Evolutionary conservation across 495 filamentous ascomycete genomes (phyloP).

Genomic region (Paragyromitra xinjiangensis): DNA sequence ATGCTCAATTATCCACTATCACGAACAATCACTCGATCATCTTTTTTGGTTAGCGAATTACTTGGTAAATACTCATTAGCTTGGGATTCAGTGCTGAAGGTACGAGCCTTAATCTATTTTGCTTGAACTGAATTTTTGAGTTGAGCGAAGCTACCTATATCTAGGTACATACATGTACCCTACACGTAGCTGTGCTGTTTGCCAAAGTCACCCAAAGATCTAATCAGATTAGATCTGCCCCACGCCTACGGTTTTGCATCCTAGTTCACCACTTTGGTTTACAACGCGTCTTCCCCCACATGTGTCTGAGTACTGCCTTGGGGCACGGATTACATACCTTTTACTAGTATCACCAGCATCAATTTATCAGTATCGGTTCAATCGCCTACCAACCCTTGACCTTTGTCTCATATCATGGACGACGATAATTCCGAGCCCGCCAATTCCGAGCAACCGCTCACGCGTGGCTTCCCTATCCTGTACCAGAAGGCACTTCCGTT

Average conservation of each 20-base stretch:
- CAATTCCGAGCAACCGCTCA: conserved; percentile 1
- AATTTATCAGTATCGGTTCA: background rate
- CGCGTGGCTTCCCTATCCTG: conserved; percentile 52
- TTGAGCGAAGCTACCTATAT: no score
- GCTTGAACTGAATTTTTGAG: no score
- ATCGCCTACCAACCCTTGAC: background rate
- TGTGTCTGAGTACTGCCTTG: background rate
- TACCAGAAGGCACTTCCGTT: conserved; percentile 50
- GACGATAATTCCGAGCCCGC: conserved; percentile 14
- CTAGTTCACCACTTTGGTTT: background rate
- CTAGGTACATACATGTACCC: no score
- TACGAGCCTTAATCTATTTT: no score
- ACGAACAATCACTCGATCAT: background rate
- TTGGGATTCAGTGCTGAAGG: background rate
- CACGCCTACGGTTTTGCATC: background rate
- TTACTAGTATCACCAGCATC: background rate
- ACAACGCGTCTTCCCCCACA: conserved; percentile 43
- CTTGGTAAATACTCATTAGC: background rate
- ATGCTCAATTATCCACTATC: background rate
- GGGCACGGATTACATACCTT: conserved; percentile 9
- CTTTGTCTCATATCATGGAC: conserved; percentile 32
- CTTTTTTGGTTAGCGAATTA: background rate
- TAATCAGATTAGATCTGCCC: conserved; percentile 39
- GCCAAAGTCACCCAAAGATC: background rate
- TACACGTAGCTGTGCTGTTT: no score